Conservation (phyloP, 2,329 filamentous ascomycete genomes). For the Ophiostoma angusticollis region DNA sequence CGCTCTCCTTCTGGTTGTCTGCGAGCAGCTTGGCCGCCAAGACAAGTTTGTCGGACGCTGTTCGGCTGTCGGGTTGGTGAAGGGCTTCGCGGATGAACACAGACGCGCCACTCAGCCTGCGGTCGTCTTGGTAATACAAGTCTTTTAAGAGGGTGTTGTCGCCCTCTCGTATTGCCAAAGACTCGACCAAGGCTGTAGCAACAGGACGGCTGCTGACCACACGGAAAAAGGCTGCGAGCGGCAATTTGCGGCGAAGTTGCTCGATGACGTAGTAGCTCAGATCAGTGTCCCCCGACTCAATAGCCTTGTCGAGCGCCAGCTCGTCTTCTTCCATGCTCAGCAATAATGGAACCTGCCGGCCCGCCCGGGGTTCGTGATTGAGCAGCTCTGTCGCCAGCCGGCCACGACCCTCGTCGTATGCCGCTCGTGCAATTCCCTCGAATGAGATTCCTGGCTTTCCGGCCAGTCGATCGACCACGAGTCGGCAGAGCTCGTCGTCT, state of each 20-base stretch:
- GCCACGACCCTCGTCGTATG: constrained; percentile 83
- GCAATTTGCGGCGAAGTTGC: constrained; percentile 78
- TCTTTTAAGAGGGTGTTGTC: constrained; percentile 84
- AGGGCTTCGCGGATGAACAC: constrained; percentile 80
- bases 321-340: constrained; percentile 93
- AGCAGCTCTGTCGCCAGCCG: constrained; percentile 83
- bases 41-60: constrained; percentile 74
- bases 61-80: constrained; percentile 53
- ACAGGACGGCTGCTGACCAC: constrained; percentile 75
- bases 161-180: constrained; percentile 53
- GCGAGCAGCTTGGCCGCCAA: constrained; percentile 69
- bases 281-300: constrained; percentile 90
- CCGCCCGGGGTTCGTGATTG: constrained; percentile 85
- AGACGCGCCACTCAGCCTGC: constrained; percentile 74
- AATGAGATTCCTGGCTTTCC: constrained; percentile 92
- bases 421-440: constrained; percentile 81
- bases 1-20: constrained; percentile 64
- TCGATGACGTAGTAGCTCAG: constrained; percentile 81
- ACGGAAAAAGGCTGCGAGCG: constrained; percentile 83
- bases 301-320: constrained; percentile 87
- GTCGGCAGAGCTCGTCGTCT: constrained; percentile 73
- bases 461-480: constrained; percentile 75
- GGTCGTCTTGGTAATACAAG: constrained; percentile 93
- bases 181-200: constrained; percentile 81
- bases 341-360: constrained; percentile 88